phyloP scores from a whole-genome alignment of 441 rosid genomes.

The Corymbia calophylla region DNA sequence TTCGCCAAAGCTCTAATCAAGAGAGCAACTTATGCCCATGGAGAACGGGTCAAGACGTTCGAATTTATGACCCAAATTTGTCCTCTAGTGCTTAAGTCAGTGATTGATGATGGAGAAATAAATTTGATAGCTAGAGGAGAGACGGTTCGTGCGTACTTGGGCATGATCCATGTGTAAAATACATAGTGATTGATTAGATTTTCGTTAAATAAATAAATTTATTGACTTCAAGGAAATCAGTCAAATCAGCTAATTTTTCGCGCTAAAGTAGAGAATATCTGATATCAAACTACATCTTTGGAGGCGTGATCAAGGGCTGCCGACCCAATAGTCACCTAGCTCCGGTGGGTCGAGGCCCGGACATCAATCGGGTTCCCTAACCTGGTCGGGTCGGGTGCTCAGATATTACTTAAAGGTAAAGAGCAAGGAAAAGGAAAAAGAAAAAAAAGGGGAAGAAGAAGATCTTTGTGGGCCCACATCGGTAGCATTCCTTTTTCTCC shows the following conservation, averaged over 20 bases:
- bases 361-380: neutral
- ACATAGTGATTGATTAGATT: neutral
- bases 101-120: neutral
- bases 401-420: neutral
- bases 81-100: accelerated
- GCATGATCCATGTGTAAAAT: neutral
- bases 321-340: neutral
- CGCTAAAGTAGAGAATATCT: no score
- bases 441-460: no score
- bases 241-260: no score
- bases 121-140: neutral
- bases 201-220: neutral
- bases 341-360: neutral
- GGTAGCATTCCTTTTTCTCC: neutral
- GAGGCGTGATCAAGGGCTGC: neutral
- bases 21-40: neutral
- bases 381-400: accelerated
- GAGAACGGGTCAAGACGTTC: neutral
- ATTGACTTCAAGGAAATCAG: neutral
- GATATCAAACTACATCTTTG: neutral
- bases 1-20: neutral
- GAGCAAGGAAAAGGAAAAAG: no score
- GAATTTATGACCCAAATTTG: neutral
- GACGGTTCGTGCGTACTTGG: no score
- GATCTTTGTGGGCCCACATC: neutral